Conservation (phyloP, 768 basidiomycete genomes). For the Suillus paluster region DNA sequence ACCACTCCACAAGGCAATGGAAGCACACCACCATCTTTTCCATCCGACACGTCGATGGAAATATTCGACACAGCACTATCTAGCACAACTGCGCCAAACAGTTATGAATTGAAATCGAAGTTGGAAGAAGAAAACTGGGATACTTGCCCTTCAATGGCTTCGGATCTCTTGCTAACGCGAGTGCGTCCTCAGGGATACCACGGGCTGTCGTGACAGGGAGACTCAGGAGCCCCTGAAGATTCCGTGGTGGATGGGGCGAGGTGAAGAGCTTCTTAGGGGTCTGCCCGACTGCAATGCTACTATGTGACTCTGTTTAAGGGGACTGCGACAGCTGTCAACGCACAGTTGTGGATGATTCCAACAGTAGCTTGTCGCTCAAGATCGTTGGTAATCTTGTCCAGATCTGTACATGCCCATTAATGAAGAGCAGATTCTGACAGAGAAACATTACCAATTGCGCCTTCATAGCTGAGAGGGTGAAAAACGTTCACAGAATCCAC, state of each 20-base stretch:
- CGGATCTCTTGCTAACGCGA: slow-evolving; percentile 62
- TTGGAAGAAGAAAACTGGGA: background rate
- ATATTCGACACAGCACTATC: slow-evolving; percentile 45
- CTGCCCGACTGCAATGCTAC: slow-evolving; percentile 70
- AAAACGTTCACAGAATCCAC: slow-evolving; percentile 79
- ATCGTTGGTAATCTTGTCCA: slow-evolving; percentile 85
- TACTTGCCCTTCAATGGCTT: slow-evolving; percentile 59
- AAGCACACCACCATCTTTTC: slow-evolving; percentile 57
- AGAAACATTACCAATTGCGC: slow-evolving; percentile 66
- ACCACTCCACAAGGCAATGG: slow-evolving; percentile 65
- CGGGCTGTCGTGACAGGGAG: slow-evolving; percentile 73
- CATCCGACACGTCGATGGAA: slow-evolving; percentile 46
- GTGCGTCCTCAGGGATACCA: slow-evolving; percentile 85
- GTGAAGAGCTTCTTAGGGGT: slow-evolving; percentile 88
- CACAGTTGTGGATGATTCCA: slow-evolving; percentile 95
- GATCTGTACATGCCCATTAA: slow-evolving; percentile 48
- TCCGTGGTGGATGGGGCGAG: slow-evolving; percentile 73
- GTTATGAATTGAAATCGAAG: background rate
- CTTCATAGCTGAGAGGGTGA: slow-evolving; percentile 93
- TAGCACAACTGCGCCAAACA: slow-evolving; percentile 44
- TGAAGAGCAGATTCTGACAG: background rate
- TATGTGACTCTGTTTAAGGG: slow-evolving; percentile 2
- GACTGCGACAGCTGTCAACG: slow-evolving; percentile 22
- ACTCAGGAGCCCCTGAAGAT: slow-evolving; percentile 70
- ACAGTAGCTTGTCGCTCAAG: slow-evolving; percentile 91